These are phyloP conservation scores for Pyricularia grisea DNA, from an alignment of 2,329 filamentous ascomycete genomes.

Conservation along the genomic window DNA sequence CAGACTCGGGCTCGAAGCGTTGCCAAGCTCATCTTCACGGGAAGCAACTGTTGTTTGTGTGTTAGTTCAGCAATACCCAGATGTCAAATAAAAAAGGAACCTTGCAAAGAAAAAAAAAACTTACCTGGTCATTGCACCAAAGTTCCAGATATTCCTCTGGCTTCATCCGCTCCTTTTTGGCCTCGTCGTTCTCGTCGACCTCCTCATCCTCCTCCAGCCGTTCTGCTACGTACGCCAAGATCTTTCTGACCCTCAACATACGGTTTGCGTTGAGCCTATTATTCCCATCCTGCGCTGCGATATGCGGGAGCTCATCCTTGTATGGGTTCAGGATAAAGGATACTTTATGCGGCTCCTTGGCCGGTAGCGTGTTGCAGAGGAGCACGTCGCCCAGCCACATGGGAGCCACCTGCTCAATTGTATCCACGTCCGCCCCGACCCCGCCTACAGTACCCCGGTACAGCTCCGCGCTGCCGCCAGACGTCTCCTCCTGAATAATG, in stretches of 20 bases:
- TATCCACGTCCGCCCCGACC: conserved; percentile 66
- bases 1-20: conserved; percentile 87
- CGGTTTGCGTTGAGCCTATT: conserved; percentile 91
- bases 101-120: no score
- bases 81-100: neutral
- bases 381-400: conserved; percentile 90
- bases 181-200: conserved; percentile 29
- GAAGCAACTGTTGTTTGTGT: conserved; percentile 44
- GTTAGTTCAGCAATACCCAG: neutral
- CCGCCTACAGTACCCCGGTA: conserved; percentile 82
- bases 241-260: conserved; percentile 94
- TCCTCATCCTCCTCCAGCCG: conserved; percentile 54
- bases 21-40: conserved; percentile 82
- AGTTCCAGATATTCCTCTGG: conserved; percentile 93
- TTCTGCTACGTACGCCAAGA: conserved; percentile 84
- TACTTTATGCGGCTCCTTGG: conserved; percentile 94
- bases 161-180: conserved; percentile 33
- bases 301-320: conserved; percentile 62
- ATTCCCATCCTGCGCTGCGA: conserved; percentile 69
- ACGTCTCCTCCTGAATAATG: conserved; percentile 61
- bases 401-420: conserved; percentile 77
- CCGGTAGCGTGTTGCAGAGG: conserved; percentile 69
- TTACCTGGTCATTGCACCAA: conserved; percentile 86
- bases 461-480: conserved; percentile 67
- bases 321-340: conserved; percentile 84